These are phyloP conservation scores for Stagonosporopsis cucurbitacearum DNA, from an alignment of 2,329 filamentous ascomycete genomes.

Conservation along the genomic window DNA sequence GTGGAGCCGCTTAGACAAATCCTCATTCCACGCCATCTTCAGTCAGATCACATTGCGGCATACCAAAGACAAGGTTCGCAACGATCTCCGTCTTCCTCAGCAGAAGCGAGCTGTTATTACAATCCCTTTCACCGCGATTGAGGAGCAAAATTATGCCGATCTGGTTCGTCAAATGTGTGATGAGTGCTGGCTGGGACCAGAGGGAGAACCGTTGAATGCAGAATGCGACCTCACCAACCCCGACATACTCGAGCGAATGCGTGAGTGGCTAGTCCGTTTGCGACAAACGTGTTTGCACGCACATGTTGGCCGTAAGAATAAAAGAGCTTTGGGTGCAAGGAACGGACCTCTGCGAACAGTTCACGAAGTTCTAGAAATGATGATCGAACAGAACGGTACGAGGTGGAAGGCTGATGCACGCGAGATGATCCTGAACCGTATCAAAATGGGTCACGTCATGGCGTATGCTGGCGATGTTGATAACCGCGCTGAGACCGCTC, in stretches of 20 bases:
- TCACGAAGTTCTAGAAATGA: conserved; percentile 83
- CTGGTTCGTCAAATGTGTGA: conserved; percentile 78
- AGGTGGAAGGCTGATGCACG: conserved; percentile 73
- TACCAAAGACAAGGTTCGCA: conserved; percentile 79
- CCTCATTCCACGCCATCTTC: conserved; percentile 73
- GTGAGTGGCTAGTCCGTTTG: conserved; percentile 76
- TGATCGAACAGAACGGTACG: conserved; percentile 85
- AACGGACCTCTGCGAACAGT: conserved; percentile 78
- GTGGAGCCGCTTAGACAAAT: conserved; percentile 74
- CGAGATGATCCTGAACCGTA: conserved; percentile 65
- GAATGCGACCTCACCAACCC: conserved; percentile 70
- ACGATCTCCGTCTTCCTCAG: conserved; percentile 78
- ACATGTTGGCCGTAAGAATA: conserved; percentile 73
- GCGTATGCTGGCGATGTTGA: conserved; percentile 71
- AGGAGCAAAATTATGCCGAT: conserved; percentile 85
- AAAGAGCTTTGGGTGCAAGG: conserved; percentile 65
- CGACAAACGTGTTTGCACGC: conserved; percentile 87
- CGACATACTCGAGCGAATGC: conserved; percentile 71
- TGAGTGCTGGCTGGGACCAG: conserved; percentile 68
- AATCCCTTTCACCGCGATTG: conserved; percentile 86
- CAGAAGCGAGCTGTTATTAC: conserved; percentile 89
- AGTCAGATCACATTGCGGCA: conserved; percentile 78
- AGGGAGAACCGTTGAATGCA: conserved; percentile 66
- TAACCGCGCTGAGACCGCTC: conserved; percentile 65
- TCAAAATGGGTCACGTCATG: conserved; percentile 77